Percentiles rank a stretch among this genome's conserved stretches.
Evolutionary conservation across 2,329 filamentous ascomycete species (phyloP).

Genomic region (Exophiala oligosperma): DNA sequence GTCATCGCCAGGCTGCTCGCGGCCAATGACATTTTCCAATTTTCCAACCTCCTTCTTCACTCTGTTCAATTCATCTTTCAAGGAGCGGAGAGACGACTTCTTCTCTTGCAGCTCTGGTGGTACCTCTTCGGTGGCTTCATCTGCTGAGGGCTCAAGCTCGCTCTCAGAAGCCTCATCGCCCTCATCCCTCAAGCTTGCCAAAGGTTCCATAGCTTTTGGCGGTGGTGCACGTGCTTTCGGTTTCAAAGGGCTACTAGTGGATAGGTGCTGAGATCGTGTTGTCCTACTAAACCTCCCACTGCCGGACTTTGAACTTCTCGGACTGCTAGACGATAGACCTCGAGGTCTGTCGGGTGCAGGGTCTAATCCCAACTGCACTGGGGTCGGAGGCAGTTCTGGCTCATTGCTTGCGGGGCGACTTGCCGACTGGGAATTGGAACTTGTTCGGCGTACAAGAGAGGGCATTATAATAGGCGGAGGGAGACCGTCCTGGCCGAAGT

Average conservation of each 20-base stretch:
- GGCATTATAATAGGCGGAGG: conserved; percentile 17
- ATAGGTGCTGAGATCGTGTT: not conserved
- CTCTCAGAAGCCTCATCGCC: conserved; percentile 16
- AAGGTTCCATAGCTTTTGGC: not conserved
- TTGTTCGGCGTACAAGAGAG: conserved; percentile 19
- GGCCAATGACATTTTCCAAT: conserved; percentile 14
- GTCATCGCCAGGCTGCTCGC: conserved; percentile 10
- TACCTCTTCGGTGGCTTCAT: conserved; percentile 11
- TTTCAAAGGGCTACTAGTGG: conserved; percentile 31
- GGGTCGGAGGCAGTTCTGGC: conserved; percentile 29
- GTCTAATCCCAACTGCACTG: conserved; percentile 26
- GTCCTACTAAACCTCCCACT: conserved; percentile 21
- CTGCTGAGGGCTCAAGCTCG: conserved; percentile 8
- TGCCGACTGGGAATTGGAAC: not conserved
- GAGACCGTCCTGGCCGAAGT: not conserved
- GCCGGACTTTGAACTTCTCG: conserved; percentile 19
- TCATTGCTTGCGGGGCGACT: conserved; percentile 13
- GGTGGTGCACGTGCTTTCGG: conserved; percentile 8
- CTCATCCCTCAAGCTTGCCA: conserved; percentile 1
- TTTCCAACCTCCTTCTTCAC: conserved; percentile 5
- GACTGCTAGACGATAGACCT: conserved; percentile 27
- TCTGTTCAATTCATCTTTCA: conserved; percentile 10
- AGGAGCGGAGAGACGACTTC: conserved; percentile 2
- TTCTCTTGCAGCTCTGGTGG: conserved; percentile 9
- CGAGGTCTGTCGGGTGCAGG: conserved; percentile 24